Base-by-base conservation (phyloP, 805 yeast species). In the Saturnispora kantuleensis region DNA sequence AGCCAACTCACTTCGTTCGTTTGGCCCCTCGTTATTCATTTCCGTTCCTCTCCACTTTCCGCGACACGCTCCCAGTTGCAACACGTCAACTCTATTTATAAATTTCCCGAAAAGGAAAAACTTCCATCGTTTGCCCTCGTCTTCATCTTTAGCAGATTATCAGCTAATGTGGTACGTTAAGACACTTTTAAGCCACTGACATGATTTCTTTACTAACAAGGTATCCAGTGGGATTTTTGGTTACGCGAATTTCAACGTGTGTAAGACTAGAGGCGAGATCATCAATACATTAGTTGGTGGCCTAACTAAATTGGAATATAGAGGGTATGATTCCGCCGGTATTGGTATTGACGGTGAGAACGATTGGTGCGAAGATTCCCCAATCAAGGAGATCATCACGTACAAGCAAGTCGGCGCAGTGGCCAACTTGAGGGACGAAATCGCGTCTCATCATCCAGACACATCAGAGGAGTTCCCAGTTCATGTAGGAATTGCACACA, bases 261-360 rank as follows among this genome's bases (percentile, higher is more conserved):
- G 88, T 55, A 85, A 79, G 64, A 73, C 88, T 44, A 76, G 97
- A 67, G 97, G 95, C 40, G 96, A 90, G 58, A 88, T 93, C 65
- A 73, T 90, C 51, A 86, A 82, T 64, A 87, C 88, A 48, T 75
- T 93, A 52, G 74, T 90, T 41, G 96, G 88, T 57, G 96, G 96
- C 51, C 71, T 82, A 48, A 70, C 68, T 49, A 80, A 95, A 59
- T 75, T 93, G 57, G 99, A 93, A 66, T 93, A 93, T 69, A 83
- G 99, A 68, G 99, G 99, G 38, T 93, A 93, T 59, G 99, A 93
- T 66, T 89, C 97, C 16, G 83, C 97, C 18, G 99, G 99, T 59
- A 72, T 93, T 48, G 96, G 97, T 52, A 76, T 93, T 52, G 97
- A 89, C 65, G 96, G 96, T 48, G 94, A 86, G 63, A 73, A 71